Evolutionary conservation across 257 asterid genomes (phyloP).

Genomic region (Rubia yunnanensis): DNA sequence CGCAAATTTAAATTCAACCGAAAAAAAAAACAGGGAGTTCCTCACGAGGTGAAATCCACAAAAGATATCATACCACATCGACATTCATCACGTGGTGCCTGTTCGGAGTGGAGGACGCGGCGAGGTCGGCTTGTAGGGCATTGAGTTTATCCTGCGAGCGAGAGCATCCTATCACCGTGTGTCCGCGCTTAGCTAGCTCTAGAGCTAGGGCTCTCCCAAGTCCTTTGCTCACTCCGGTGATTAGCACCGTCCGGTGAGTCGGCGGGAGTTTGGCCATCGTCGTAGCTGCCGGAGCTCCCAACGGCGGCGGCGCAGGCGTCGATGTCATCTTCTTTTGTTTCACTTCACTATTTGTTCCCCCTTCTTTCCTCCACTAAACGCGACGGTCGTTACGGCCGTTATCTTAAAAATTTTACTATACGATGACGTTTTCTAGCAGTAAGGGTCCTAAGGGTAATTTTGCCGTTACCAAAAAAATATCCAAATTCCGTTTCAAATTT

Average conservation of each 20-base stretch:
- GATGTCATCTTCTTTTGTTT: slow-evolving; percentile 17
- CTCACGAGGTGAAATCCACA: neutral
- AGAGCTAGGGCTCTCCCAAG: slow-evolving; percentile 87
- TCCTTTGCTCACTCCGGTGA: slow-evolving; percentile 90
- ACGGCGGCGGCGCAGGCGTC: slow-evolving; percentile 27
- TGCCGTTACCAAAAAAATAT: too few relatives aligned
- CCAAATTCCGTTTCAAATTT: neutral
- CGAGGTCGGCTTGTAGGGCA: slow-evolving; percentile 64
- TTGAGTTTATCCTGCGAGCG: slow-evolving; percentile 70
- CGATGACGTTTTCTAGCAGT: neutral
- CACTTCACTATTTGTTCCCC: neutral
- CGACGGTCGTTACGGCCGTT: slow-evolving; percentile 5
- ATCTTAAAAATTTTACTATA: neutral
- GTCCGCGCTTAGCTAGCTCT: slow-evolving; percentile 83
- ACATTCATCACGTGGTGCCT: slow-evolving; percentile 61
- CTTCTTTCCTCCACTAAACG: neutral
- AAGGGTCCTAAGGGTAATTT: neutral
- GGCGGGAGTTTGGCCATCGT: slow-evolving; percentile 24
- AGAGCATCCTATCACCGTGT: slow-evolving; percentile 83
- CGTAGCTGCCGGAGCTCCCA: slow-evolving; percentile 21
- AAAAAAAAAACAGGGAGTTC: too few relatives aligned
- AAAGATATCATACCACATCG: slow-evolving; percentile 54
- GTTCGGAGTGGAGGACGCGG: slow-evolving; percentile 26
- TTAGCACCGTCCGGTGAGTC: slow-evolving; percentile 42
- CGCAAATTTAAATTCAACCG: neutral